These are phyloP conservation scores for Globisporangium cylindrosporum DNA, from an alignment of 352 stramenopile genomes.

Conservation along the genomic window DNA sequence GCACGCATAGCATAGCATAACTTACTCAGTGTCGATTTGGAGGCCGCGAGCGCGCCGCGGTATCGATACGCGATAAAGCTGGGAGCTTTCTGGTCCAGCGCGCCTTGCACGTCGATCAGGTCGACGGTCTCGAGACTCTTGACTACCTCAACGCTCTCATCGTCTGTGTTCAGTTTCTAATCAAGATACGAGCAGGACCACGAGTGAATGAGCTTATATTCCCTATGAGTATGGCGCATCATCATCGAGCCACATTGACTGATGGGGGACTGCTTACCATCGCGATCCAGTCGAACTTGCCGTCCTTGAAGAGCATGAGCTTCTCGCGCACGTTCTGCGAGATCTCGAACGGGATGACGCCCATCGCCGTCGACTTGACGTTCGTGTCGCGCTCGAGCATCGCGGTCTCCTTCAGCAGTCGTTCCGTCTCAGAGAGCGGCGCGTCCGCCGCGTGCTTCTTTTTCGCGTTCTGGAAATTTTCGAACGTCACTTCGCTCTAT, in stretches of 20 bases:
- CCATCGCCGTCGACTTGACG: conserved; percentile 88
- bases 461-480: conserved; percentile 67
- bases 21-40: conserved; percentile 34
- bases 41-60: conserved; percentile 32
- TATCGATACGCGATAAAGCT: conserved; percentile 84
- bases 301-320: conserved; percentile 68
- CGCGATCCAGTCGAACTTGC: conserved; percentile 87
- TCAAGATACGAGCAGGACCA: not conserved
- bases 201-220: not conserved
- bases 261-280: conserved; percentile 44
- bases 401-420: conserved; percentile 75
- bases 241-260: too few species aligned
- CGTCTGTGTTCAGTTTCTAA: conserved; percentile 75
- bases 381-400: conserved; percentile 80
- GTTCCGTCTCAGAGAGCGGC: conserved; percentile 83
- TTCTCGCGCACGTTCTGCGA: conserved; percentile 82
- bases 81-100: conserved; percentile 59
- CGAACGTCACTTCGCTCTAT: conserved; percentile 76
- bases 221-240: too few species aligned
- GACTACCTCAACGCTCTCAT: conserved; percentile 74
- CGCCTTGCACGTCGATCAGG: conserved; percentile 52
- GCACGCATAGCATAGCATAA: not conserved
- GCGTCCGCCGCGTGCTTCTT: conserved; percentile 72
- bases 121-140: conserved; percentile 79
- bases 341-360: conserved; percentile 84